Percentiles rank a stretch among this genome's conserved stretches.
Evolutionary conservation across 192 early-diverging fungal species (phyloP).

Genomic region (Backusella tuberculispora): DNA sequence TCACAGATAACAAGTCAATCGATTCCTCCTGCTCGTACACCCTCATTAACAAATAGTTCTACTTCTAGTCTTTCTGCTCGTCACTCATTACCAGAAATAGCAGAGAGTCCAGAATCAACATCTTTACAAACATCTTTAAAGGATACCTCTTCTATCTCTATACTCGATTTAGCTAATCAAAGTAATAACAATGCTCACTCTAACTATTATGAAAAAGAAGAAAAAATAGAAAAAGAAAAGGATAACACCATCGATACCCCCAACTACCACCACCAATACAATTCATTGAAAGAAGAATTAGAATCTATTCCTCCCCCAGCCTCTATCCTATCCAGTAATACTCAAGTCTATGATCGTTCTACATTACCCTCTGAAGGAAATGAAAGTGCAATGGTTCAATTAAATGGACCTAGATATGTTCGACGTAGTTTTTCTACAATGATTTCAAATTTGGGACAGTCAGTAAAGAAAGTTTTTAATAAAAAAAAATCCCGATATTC

Average conservation of each 20-base stretch:
- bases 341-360: neutral
- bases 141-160: neutral
- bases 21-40: neutral
- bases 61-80: neutral
- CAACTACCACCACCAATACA: neutral
- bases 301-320: neutral
- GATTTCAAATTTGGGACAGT: slow-evolving; percentile 11
- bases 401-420: neutral
- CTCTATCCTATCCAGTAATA: too few relatives aligned
- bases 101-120: neutral
- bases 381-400: neutral
- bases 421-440: slow-evolving; percentile 16
- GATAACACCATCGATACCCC: neutral
- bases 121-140: neutral
- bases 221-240: neutral
- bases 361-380: neutral
- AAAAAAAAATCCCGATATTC: slow-evolving; percentile 10
- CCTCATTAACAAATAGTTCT: slow-evolving; percentile 2
- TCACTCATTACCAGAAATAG: neutral
- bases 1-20: neutral
- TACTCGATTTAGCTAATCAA: neutral
- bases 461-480: slow-evolving; percentile 13
- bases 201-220: neutral
- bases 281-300: neutral
- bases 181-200: neutral